Base-by-base conservation (phyloP, 495 filamentous ascomycete species). In the Parathielavia hyrcaniae region DNA sequence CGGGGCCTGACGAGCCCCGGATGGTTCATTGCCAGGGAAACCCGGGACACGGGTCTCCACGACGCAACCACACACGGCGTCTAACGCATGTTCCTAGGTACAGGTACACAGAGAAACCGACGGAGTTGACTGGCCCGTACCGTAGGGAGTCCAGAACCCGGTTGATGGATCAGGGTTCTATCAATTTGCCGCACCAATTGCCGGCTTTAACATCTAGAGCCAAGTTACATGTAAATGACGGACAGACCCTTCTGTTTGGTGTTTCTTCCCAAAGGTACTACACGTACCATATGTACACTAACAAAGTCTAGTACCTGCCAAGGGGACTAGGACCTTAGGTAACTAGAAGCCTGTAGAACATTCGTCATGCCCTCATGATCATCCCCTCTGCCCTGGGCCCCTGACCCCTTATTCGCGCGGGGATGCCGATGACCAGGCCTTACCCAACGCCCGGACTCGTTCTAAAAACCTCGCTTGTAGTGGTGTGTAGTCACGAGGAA, bases 21-120 rank as follows among this genome's bases (percentile, higher is more conserved):
- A 46, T 22, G 53, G 41, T 50, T 36, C 16, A 32, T 49, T n/a
- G n/a, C n/a, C n/a, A n/a, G n/a, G 49, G 45, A 46, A 59, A 59
- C 50, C 57, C 57, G 57, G 57, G 57, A 50, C 53, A 59, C 13
- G 34, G 48, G 43, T 40, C 34, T 53, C 48, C 49, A 59, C 30
- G 22, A 11, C 1, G 14, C 9, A 45, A 9, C 19, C 11, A 23
- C 8, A 39, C 23, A 17, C 49, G 10, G 5, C 5, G 1, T 16
- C 19, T 4, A 43, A 17, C n/a, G n/a, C n/a, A n/a, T n/a, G n/a
- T n/a, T n/a, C n/a, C n/a, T 22, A 35, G 34, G 30, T 32, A 3
- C 44, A 46, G 44, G 13, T 10, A 13, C 19, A 11, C 19, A 23
- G 11, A 6, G 19, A 30, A 30, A 30, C 26, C 6, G 26, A 6